Conservation (phyloP, 2,329 filamentous ascomycete species). For the Neonectria magnoliae region DNA sequence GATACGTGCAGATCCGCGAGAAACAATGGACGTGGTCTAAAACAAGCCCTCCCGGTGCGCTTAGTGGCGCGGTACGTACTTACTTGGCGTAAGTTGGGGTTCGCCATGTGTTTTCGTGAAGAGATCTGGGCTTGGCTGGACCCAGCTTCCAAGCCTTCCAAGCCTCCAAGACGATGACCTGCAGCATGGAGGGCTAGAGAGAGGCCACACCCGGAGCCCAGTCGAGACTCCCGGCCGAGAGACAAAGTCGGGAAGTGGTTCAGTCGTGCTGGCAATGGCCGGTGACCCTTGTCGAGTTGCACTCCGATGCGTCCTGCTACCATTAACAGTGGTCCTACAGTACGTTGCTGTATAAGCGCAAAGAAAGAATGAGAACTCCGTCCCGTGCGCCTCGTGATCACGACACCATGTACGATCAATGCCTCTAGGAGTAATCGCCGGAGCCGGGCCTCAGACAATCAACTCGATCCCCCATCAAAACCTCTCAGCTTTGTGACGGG, state of each 20-base stretch:
- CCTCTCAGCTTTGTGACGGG: conserved; percentile 5
- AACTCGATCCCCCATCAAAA: conserved; percentile 20
- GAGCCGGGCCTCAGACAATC: background rate
- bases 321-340: background rate
- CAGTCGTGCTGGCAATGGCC: background rate
- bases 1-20: conserved; percentile 4
- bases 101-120: background rate
- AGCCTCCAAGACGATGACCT: conserved; percentile 12
- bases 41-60: background rate
- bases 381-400: conserved; percentile 1
- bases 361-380: background rate
- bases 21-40: background rate
- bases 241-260: background rate
- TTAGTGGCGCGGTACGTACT: background rate
- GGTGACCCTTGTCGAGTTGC: background rate
- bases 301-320: background rate
- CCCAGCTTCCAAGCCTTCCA: background rate
- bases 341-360: background rate
- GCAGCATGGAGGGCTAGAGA: conserved; percentile 13
- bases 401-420: conserved; percentile 1
- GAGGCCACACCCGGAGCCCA: conserved; percentile 11
- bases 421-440: conserved; percentile 1
- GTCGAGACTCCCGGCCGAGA: conserved; percentile 24
- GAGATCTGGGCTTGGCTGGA: conserved; percentile 10
- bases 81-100: too few relatives aligned